Evolutionary conservation across 2,329 filamentous ascomycete genomes (phyloP), one percentile per base, ranked within the genome.

Genomic region (Claviceps capensis): DNA sequence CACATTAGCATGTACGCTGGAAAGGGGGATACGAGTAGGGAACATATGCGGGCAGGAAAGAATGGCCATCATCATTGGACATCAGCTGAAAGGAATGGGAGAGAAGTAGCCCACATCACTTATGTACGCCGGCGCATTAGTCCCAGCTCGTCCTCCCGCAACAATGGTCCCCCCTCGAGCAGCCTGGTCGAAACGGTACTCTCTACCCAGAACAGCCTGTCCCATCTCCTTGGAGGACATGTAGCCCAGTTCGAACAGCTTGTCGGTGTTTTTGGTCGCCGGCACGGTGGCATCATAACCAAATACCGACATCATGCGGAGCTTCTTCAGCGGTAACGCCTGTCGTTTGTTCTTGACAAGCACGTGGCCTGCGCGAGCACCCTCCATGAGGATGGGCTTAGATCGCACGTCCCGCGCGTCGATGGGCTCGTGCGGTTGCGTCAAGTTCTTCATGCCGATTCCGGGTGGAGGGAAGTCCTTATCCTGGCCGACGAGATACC

Each of bases 331-430:
- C 0, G 87, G 87, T 6, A 91, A 69, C 0, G 75, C 70, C 7
- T 72, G 72, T 46, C 75, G 72, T 2, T 69, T 69, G 64, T 94
- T 93, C 72, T 94, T 94, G 50, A 94, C 72, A 0, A 94, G 72
- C 26, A 90, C 85, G 49, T 85, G 86, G 4, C 80, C 77, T 7
- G 78, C 72, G n/a, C 79, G 70, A 0, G 78, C 78, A 1, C 76
- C 75, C 48, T 77, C 69, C 11, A 80, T 60, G 1, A 79, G 63
- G 0, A 69, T 65, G 0, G 64, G 59, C 45, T 67, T 68, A 0
- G 75, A 72, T 2, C 69, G 63, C 0, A 73, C 64, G 52, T 74
- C 67, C 4, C 74, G 69, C 1, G 74, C 78, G 55, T 81, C 75
- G 17, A 77, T 60, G 34, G 69, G 63, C 2, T 67, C 58, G 34